Evolutionary conservation across 2,329 filamentous ascomycete species (phyloP).

Genomic region (Eutypa lata): DNA sequence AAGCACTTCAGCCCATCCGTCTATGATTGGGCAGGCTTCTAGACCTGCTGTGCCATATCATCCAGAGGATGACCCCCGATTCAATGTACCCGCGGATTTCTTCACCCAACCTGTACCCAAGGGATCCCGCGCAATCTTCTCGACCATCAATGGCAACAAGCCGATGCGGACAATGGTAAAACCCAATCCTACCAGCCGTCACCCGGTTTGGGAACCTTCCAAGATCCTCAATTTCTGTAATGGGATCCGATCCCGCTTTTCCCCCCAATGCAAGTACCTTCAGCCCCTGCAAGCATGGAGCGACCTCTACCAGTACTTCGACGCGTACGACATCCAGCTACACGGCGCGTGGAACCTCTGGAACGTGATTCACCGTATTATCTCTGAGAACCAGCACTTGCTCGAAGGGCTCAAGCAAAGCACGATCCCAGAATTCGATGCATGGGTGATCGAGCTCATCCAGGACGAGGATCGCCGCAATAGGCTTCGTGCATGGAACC

Average conservation of each 20-base stretch:
- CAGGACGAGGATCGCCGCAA: conserved; percentile 1
- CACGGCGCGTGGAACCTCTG: conserved; percentile 47
- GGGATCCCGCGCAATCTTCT: too few species aligned
- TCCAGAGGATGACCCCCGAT: too few species aligned
- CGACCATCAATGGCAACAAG: conserved; percentile 30
- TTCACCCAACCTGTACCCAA: too few species aligned
- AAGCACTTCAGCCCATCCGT: too few species aligned
- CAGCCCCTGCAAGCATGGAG: conserved; percentile 26
- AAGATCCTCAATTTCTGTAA: conserved; percentile 28
- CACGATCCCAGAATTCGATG: conserved; percentile 10
- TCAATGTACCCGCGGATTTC: too few species aligned
- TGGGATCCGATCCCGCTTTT: conserved; percentile 11
- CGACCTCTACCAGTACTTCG: conserved; percentile 47
- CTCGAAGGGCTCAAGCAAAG: conserved; percentile 25
- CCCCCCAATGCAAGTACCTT: conserved; percentile 10
- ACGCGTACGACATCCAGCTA: conserved; percentile 44
- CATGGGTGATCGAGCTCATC: conserved; percentile 12
- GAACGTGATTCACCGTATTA: conserved; percentile 41
- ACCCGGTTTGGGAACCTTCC: conserved; percentile 33
- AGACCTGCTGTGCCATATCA: too few species aligned
- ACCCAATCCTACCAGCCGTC: conserved; percentile 25
- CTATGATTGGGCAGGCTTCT: too few species aligned
- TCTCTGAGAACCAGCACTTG: conserved; percentile 37
- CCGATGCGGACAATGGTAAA: conserved; percentile 29
- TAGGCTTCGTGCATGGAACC: conserved; percentile 17